Evolutionary conservation across 1,284 basidiomycete species (phyloP), one percentile per base, ranked within the genome.

Genomic region (Boletus hoseneyae): DNA sequence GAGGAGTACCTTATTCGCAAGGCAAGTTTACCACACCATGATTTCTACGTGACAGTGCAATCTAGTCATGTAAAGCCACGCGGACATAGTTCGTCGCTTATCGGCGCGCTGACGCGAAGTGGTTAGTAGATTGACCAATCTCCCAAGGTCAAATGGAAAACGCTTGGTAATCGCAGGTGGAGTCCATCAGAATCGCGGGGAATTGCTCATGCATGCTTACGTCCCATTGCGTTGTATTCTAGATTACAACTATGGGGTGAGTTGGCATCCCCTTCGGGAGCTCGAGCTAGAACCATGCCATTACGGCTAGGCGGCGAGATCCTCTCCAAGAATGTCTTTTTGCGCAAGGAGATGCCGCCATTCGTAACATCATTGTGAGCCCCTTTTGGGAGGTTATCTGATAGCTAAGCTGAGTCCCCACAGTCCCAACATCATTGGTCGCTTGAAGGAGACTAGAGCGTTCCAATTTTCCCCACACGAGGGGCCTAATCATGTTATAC

Each of bases 101-200:
- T 43, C 44, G 37, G 44, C 48, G 36, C 52, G 49, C 53, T 60
- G 44, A 65, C 41, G 29, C 50, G 58, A 25, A 48, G 33, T 37
- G 30, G 37, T 46, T 54, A 90, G 86, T 54, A 92, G 87, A 87
- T 94, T 50, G 66, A 73, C 29, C 84, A 86, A 61, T 82, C 85
- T 1, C 88, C 90, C n/a, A 82, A 80, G 60, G 84, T 82, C 9
- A 90, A 83, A 66, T 96, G 93, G 93, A 93, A 86, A 67, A 78
- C 77, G n/a, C 75, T 94, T 16, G 77, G 81, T 5, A 91, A 91
- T 56, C 74, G 91, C 62, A 79, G 91, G 90, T 87, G 55, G 58
- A 70, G 18, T 3, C 21, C 23, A 37, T 37, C 38, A 16, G 10
- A 49, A 35, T 42, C 44, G 19, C 40, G 19, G 35, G 25, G n/a